These are phyloP conservation scores for Hypocreales sp. DNA, from an alignment of 2,329 filamentous ascomycete species.

Conservation along the genomic window DNA sequence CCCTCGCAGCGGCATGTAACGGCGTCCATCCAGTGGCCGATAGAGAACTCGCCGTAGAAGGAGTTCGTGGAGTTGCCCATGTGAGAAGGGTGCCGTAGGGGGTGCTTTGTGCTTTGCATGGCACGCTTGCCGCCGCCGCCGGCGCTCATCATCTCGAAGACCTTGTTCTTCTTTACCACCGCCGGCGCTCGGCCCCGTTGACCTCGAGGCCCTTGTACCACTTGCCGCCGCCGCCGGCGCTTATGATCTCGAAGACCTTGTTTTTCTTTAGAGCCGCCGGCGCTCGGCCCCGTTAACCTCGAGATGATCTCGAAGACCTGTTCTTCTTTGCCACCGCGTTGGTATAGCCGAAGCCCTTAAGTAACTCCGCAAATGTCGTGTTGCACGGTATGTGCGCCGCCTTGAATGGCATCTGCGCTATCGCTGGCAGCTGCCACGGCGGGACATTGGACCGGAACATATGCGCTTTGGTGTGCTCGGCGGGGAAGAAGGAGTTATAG, in stretches of 20 bases:
- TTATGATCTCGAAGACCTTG: constrained; percentile 39
- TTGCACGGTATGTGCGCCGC: constrained; percentile 35
- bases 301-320: too few relatives aligned
- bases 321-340: constrained; percentile 37
- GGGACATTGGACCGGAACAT: constrained; percentile 33
- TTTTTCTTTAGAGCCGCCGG: too few relatives aligned
- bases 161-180: too few relatives aligned
- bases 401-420: constrained; percentile 27
- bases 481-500: constrained; percentile 47
- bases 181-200: constrained; percentile 33
- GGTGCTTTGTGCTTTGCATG: too few relatives aligned
- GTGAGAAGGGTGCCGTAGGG: too few relatives aligned
- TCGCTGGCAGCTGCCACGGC: constrained; percentile 35
- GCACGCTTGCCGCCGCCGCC: too few relatives aligned
- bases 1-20: too few relatives aligned
- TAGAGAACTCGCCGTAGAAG: too few relatives aligned
- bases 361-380: constrained; percentile 37
- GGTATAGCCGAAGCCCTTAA: constrained; percentile 40
- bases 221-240: constrained; percentile 36
- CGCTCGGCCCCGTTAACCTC: too few relatives aligned
- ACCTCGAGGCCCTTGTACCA: constrained; percentile 44
- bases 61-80: too few relatives aligned
- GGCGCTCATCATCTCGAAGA: too few relatives aligned
- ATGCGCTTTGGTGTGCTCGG: constrained; percentile 42
- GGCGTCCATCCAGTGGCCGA: too few relatives aligned